Evolutionary conservation across 2,329 filamentous ascomycete species (phyloP).

Genomic region (Sarocladiaceae sp.): DNA sequence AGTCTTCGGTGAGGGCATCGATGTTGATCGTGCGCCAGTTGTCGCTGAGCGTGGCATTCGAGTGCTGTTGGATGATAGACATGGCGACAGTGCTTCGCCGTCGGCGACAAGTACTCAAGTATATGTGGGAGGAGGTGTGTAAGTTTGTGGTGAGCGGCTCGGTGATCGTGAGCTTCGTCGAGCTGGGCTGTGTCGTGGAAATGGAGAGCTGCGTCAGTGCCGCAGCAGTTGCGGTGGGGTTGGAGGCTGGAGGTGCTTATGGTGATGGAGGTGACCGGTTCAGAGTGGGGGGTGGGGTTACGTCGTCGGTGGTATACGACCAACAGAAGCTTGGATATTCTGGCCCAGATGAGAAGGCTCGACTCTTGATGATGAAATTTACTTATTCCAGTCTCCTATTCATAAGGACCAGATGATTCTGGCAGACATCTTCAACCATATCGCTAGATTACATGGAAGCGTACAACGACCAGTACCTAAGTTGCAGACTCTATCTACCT

Average conservation of each 20-base stretch:
- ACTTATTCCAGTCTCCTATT: no score
- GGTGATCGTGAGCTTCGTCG: no score
- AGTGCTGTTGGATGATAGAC: constrained; percentile 66
- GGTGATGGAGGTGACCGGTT: not conserved
- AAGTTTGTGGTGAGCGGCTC: no score
- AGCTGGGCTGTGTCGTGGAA: not conserved
- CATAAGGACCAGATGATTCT: no score
- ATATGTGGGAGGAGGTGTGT: constrained; percentile 10
- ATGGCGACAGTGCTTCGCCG: constrained; percentile 29
- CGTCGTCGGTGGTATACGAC: not conserved
- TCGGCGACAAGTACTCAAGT: not conserved
- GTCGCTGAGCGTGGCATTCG: constrained; percentile 54
- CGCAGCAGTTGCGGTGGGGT: constrained; percentile 7
- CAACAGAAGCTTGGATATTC: not conserved
- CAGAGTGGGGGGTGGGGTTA: constrained; percentile 3
- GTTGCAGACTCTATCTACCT: no score
- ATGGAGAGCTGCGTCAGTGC: constrained; percentile 9
- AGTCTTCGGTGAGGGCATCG: constrained; percentile 86
- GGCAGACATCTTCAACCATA: no score
- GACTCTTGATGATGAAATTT: no score
- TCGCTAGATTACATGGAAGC: no score
- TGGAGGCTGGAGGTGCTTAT: constrained; percentile 12
- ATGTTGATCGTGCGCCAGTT: constrained; percentile 90
- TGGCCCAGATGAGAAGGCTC: no score
- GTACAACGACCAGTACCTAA: no score